Percentiles rank a stretch among this genome's conserved stretches.
Evolutionary conservation across 2,329 filamentous ascomycete species (phyloP).

Genomic region (Dothistroma septosporum): DNA sequence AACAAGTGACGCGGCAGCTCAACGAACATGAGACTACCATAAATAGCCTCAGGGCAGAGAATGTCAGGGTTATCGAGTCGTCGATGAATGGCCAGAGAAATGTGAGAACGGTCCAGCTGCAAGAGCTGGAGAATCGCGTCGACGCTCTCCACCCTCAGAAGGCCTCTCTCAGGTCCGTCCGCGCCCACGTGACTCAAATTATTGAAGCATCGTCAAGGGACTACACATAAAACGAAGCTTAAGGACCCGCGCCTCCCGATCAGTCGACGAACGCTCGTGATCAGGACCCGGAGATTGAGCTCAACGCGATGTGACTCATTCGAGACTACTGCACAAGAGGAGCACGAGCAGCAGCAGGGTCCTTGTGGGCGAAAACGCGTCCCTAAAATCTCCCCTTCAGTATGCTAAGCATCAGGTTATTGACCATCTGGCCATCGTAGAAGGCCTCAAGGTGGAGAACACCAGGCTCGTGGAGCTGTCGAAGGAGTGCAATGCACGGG

Average conservation of each 20-base stretch:
- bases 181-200: no score
- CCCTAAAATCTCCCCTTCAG: neutral
- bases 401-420: neutral
- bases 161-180: no score
- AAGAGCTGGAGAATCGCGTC: no score
- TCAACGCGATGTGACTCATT: no score
- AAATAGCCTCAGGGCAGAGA: neutral
- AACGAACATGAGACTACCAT: neutral
- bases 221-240: no score
- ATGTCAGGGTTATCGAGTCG: neutral
- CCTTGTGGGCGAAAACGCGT: neutral
- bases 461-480: neutral
- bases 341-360: neutral
- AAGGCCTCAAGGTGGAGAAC: neutral
- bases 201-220: no score
- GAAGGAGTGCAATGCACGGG: neutral
- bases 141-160: no score
- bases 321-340: neutral
- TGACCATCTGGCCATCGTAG: neutral
- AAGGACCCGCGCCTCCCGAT: no score
- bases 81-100: neutral
- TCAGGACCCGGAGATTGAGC: no score
- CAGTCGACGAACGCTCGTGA: no score
- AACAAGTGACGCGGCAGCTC: neutral
- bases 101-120: no score